These are phyloP conservation scores for Chrysanthemum lavandulifolium DNA, from an alignment of 129 eudicot genomes.

Conservation along the genomic window DNA sequence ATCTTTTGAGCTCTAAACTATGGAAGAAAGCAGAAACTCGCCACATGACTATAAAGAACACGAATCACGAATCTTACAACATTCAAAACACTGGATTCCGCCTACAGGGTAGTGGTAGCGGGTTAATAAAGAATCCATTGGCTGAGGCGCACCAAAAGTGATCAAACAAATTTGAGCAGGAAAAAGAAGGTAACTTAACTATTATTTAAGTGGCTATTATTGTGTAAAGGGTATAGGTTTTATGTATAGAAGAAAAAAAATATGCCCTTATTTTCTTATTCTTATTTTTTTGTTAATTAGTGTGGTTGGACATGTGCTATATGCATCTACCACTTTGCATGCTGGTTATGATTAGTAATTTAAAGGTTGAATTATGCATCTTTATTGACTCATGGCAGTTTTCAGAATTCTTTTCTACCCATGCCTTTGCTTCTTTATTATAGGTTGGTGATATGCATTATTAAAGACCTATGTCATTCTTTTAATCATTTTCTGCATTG, in stretches of 20 bases:
- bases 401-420: constrained; percentile 7
- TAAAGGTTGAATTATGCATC: constrained; percentile 12
- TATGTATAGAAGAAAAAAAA: constrained; percentile 19
- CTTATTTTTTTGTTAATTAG: constrained; percentile 13
- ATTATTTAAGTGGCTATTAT: constrained; percentile 7
- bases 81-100: constrained; percentile 38
- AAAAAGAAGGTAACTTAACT: not conserved
- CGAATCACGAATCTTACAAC: constrained; percentile 20
- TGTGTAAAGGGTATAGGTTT: constrained; percentile 17
- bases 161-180: not conserved
- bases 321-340: constrained; percentile 13
- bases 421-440: constrained; percentile 15
- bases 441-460: constrained; percentile 28
- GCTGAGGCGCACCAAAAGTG: constrained; percentile 46
- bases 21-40: constrained; percentile 63
- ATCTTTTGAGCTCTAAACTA: constrained; percentile 66
- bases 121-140: constrained; percentile 71
- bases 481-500: not conserved
- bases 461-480: not conserved
- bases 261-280: constrained; percentile 7
- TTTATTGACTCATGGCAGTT: constrained; percentile 18
- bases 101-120: constrained; percentile 44
- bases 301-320: constrained; percentile 16
- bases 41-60: constrained; percentile 26
- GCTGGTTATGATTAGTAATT: constrained; percentile 29